Base-by-base conservation (phyloP, 2,329 filamentous ascomycete species). In the Xylariomycetidae sp. region DNA sequence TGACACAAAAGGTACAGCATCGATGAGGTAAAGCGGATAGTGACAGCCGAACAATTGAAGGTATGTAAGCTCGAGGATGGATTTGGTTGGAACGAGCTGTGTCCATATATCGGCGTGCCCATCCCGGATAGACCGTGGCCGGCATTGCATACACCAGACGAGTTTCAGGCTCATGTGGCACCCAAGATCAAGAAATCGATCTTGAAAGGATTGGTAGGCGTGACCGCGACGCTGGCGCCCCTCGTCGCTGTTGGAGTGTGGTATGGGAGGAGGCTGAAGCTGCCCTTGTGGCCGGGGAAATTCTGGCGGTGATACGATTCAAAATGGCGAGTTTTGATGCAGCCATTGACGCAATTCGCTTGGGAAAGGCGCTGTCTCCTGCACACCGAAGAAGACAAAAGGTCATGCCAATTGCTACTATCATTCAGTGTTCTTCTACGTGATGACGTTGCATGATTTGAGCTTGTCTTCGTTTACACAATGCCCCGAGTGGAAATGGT, bases 131-230 rank as follows among this genome's bases (percentile, higher is more conserved):
- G 13, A 6, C 19, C 35, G 9, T 54, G 49, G 50, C 51, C 50
- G 4, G 31, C 46, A 3, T 31, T 47, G 13, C 49, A 53, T 16
- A 44, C 37, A 1, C 42, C 46, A 10, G 51, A 54, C n/a, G 46
- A 50, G 26, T 54, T 52, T 19, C 34, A 43, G 13, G 13, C 34
- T 9, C 10, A 42, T 9, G 10, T 27, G 4, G 19, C 5, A 0
- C 56, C 56, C 0, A 51, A 46, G 19, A 35, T 52, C 0, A 44
- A 52, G 15, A 43, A 34, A 0, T 54, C 54, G 25, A 44, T 56
- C 1, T 50, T 31, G 25, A 61, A 60, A 7, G 43, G 43, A 10
- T 27, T 53, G 10, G 32, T 40, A 10, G 29, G 41, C 4, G 32
- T 47, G 8, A 34, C 40, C 6, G 42, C 45, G 6, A 43, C 49